phyloP scores from a whole-genome alignment of 1,139 yeast species.

The Yamadazyma taylorii region DNA sequence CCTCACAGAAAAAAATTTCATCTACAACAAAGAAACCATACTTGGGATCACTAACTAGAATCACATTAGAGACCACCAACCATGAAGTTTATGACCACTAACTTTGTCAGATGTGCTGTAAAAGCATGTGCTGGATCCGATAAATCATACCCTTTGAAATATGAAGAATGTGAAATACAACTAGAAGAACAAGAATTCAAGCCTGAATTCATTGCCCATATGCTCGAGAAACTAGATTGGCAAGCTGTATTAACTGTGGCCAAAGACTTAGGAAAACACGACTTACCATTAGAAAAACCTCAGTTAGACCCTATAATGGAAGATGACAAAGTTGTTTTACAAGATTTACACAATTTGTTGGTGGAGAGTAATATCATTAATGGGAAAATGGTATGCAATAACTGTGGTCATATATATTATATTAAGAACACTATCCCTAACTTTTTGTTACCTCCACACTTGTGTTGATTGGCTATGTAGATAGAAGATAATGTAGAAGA shows the following conservation, averaged over 20 bases:
- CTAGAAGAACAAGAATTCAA: conserved; percentile 82
- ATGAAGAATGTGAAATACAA: conserved; percentile 67
- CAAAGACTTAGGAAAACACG: conserved; percentile 65
- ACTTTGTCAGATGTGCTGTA: conserved; percentile 93
- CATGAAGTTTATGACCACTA: conserved; percentile 93
- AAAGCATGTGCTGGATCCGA: conserved; percentile 73
- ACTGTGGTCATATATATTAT: conserved; percentile 84
- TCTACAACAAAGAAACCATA: not conserved
- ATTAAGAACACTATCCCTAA: conserved; percentile 94
- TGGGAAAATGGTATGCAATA: conserved; percentile 86
- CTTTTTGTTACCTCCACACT: conserved; percentile 90
- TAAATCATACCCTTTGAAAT: conserved; percentile 79
- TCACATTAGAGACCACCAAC: conserved; percentile 1
- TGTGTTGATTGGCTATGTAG: conserved; percentile 26
- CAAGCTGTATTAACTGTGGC: conserved; percentile 77
- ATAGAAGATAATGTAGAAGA: not conserved
- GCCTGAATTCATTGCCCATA: conserved; percentile 73
- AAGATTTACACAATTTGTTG: conserved; percentile 74
- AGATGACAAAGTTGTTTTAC: conserved; percentile 63
- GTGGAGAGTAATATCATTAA: conserved; percentile 83
- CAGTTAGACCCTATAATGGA: conserved; percentile 55
- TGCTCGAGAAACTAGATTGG: conserved; percentile 89
- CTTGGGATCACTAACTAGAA: no score
- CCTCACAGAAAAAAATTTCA: no score
- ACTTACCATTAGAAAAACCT: conserved; percentile 67